These are phyloP conservation scores for Microthyrium microscopicum DNA, from an alignment of 2,329 filamentous ascomycete species.

Conservation along the genomic window DNA sequence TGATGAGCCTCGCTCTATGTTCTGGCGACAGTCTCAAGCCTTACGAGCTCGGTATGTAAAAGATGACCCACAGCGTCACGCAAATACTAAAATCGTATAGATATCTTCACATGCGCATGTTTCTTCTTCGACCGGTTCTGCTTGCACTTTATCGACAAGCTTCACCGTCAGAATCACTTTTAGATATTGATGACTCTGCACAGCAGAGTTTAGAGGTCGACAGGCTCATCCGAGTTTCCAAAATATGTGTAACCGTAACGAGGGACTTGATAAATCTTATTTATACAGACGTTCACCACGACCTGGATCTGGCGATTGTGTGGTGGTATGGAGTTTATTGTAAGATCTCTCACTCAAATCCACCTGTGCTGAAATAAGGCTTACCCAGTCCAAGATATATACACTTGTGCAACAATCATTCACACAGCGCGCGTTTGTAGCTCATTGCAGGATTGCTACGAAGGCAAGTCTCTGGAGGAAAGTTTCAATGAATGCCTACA, in stretches of 20 bases:
- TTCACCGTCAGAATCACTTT: neutral
- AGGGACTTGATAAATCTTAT: neutral
- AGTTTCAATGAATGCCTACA: conserved; percentile 1
- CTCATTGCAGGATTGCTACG: neutral
- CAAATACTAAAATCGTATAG: neutral
- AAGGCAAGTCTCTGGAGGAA: neutral
- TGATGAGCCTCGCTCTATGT: neutral
- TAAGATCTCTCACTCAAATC: conserved; percentile 1
- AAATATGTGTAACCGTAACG: neutral
- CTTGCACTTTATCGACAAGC: neutral
- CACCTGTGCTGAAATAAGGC: neutral
- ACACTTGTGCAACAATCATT: conserved; percentile 2
- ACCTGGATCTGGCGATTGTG: neutral
- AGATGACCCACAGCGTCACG: neutral
- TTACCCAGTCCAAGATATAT: neutral
- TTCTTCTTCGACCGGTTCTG: conserved; percentile 1
- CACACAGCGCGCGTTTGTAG: neutral
- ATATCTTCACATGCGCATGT: conserved; percentile 3
- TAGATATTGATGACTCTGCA: neutral
- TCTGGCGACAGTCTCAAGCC: neutral
- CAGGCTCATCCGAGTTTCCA: neutral
- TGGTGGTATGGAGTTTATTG: conserved; percentile 4
- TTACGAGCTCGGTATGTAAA: neutral
- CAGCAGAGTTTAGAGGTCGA: neutral
- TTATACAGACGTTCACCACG: neutral